Evolutionary conservation across 108 stramenopile species (phyloP).

Genomic region (Nitzschia inconspicua): DNA sequence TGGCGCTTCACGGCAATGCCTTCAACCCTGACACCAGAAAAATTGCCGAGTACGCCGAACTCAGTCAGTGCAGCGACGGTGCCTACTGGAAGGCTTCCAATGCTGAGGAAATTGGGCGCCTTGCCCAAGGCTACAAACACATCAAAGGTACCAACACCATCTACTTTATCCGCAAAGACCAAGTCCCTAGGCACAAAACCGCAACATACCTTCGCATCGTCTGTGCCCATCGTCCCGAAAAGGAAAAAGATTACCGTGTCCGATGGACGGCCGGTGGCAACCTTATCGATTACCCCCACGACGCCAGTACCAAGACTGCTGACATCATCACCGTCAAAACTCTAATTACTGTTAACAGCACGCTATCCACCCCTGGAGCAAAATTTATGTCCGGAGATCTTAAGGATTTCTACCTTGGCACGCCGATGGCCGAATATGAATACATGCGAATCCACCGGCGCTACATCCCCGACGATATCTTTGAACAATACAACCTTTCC

Average conservation of each 20-base stretch:
- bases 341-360: conserved; percentile 30
- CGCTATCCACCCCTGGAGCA: conserved; percentile 16
- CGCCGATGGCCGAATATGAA: conserved; percentile 26
- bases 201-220: conserved; percentile 30
- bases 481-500: conserved; percentile 33
- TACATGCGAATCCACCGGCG: conserved; percentile 34
- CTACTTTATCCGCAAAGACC: conserved; percentile 20
- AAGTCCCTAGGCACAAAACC: conserved; percentile 10
- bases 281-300: conserved; percentile 14
- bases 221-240: conserved; percentile 8
- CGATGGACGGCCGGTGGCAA: conserved; percentile 30
- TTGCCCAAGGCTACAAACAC: conserved; percentile 29
- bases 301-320: conserved; percentile 30
- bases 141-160: conserved; percentile 17
- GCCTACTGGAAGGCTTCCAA: conserved; percentile 10
- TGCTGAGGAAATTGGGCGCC: conserved; percentile 29
- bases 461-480: conserved; percentile 24
- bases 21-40: too few species aligned
- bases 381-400: conserved; percentile 23
- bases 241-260: conserved; percentile 9
- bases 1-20: conserved; percentile 16
- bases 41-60: conserved; percentile 27
- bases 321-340: conserved; percentile 26
- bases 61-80: background rate
- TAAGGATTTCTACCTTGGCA: conserved; percentile 33